Percentiles rank a stretch among this genome's conserved stretches.
Evolutionary conservation across 176 grass and related monocot genomes (phyloP).

Genomic region (Carex cristatella): DNA sequence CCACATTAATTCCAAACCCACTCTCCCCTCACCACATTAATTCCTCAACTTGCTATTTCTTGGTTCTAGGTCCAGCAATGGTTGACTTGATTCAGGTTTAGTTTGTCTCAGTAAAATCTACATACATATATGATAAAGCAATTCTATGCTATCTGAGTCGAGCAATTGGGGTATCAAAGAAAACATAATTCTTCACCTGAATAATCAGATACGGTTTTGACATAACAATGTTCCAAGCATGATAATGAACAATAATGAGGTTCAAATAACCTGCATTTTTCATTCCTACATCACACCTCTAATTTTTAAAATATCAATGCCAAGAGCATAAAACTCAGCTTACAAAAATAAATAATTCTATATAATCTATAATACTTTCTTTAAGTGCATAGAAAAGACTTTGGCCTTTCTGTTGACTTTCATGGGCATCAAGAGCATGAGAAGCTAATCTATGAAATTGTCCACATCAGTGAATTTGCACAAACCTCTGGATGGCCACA

Average conservation of each 20-base stretch:
- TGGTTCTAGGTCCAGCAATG: not conserved
- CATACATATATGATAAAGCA: not conserved
- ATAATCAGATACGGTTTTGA: too few species aligned
- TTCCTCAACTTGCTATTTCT: not conserved
- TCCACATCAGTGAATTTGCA: not conserved
- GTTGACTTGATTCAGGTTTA: not conserved
- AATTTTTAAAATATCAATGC: not conserved
- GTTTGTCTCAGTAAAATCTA: not conserved
- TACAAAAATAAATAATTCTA: not conserved
- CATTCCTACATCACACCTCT: not conserved
- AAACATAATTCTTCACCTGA: not conserved
- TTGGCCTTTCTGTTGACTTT: not conserved
- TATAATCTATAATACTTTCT: not conserved
- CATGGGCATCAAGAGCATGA: not conserved
- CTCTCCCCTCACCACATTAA: not conserved
- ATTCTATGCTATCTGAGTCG: not conserved
- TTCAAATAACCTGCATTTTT: not conserved
- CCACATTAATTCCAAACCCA: not conserved
- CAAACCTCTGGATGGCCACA: not conserved
- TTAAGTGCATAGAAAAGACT: not conserved
- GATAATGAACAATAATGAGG: not conserved
- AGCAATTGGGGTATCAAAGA: not conserved
- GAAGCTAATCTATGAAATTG: not conserved
- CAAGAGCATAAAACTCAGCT: not conserved
- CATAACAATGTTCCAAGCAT: not conserved